A percentile compares a stretch with the other conserved stretches of the same genome.
These are phyloP conservation scores for Patellaria atrata DNA, from an alignment of 495 filamentous ascomycete species.

Conservation along the genomic window DNA sequence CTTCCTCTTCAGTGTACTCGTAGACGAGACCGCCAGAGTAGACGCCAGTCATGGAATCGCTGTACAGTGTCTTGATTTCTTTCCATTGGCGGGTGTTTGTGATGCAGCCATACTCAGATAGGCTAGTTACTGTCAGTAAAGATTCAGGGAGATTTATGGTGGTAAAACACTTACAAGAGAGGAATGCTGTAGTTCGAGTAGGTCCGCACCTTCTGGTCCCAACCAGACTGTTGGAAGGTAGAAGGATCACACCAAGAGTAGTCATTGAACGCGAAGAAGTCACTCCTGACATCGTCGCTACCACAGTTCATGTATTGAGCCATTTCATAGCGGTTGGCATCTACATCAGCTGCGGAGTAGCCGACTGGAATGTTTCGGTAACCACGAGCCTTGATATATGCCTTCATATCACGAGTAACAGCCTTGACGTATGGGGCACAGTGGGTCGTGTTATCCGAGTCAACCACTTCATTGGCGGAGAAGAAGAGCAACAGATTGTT, in stretches of 20 bases:
- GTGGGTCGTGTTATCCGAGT: conserved; percentile 58
- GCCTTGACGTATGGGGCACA: conserved; percentile 86
- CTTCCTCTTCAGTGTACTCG: conserved; percentile 83
- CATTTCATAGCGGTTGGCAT: conserved; percentile 76
- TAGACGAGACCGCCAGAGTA: conserved; percentile 96
- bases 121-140: conserved; percentile 27
- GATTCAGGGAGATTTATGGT: background rate
- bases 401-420: conserved; percentile 77
- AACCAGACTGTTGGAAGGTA: conserved; percentile 61
- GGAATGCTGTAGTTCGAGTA: conserved; percentile 84
- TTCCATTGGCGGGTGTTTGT: conserved; percentile 66
- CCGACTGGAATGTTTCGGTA: conserved; percentile 78
- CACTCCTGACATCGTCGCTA: conserved; percentile 64
- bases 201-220: conserved; percentile 82
- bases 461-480: conserved; percentile 94
- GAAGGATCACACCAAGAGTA: conserved; percentile 93
- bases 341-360: conserved; percentile 81
- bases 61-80: conserved; percentile 72
- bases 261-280: conserved; percentile 98
- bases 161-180: conserved; percentile 46
- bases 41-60: conserved; percentile 67
- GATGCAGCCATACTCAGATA: conserved; percentile 89
- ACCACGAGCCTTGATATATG: conserved; percentile 61
- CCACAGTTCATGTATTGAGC: conserved; percentile 94
- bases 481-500: conserved; percentile 88